Conservation (phyloP, 768 basidiomycete species). For the Podaxis sp. region DNA sequence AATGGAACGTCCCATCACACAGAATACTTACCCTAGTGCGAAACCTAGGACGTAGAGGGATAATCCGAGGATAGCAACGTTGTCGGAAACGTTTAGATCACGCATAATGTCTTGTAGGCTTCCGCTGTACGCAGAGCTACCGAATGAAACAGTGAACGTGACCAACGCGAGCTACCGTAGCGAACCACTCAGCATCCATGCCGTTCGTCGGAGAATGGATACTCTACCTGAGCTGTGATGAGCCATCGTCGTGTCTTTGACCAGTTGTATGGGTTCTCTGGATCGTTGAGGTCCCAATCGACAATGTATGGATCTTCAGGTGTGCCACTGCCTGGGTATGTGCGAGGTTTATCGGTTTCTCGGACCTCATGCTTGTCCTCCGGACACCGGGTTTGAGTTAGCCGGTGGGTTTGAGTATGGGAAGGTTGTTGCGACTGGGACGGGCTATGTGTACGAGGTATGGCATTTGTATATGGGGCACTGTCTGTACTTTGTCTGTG, state of each 20-base stretch:
- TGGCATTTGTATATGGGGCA: conserved; percentile 14
- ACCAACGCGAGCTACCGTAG: conserved; percentile 43
- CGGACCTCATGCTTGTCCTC: background rate
- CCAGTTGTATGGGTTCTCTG: conserved; percentile 61
- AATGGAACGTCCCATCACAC: background rate
- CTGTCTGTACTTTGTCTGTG: conserved; percentile 21
- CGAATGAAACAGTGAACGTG: conserved; percentile 60
- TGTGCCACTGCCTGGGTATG: conserved; percentile 48
- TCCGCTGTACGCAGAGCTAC: conserved; percentile 57
- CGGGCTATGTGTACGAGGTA: background rate
- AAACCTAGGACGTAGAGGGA: conserved; percentile 67
- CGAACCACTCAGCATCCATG: conserved; percentile 3
- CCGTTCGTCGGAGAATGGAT: background rate
- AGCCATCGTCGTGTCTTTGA: conserved; percentile 45
- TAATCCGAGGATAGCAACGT: conserved; percentile 56
- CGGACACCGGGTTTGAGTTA: conserved; percentile 11
- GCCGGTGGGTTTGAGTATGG: conserved; percentile 7
- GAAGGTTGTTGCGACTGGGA: background rate
- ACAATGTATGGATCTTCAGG: conserved; percentile 51
- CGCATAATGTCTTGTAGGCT: conserved; percentile 43
- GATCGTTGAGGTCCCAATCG: conserved; percentile 50
- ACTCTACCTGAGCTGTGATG: conserved; percentile 50
- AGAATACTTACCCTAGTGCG: conserved; percentile 46
- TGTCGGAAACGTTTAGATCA: conserved; percentile 49
- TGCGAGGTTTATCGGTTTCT: conserved; percentile 9